Percentiles rank a stretch among this genome's conserved stretches.
phyloP scores from a whole-genome alignment of 202 grass and related monocot genomes.

The Panicum virgatum region DNA sequence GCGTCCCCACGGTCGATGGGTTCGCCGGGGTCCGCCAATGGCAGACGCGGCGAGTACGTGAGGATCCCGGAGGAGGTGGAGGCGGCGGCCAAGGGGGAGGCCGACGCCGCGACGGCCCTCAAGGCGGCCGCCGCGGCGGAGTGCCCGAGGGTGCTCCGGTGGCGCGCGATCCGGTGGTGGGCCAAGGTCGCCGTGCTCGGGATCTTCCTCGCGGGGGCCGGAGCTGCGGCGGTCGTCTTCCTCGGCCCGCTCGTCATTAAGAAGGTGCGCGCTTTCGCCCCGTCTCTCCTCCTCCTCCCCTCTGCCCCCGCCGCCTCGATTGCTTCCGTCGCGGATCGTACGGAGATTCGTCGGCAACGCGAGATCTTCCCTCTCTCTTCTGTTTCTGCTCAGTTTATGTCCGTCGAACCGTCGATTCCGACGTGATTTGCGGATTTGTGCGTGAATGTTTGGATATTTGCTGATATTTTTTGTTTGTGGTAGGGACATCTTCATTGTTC shows the following conservation, averaged over 20 bases:
- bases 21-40: slow-evolving; percentile 51
- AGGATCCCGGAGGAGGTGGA: slow-evolving; percentile 61
- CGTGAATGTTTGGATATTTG: slow-evolving; percentile 15
- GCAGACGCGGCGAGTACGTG: slow-evolving; percentile 66
- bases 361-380: slow-evolving; percentile 8
- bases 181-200: slow-evolving; percentile 49
- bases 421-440: slow-evolving; percentile 10
- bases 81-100: not conserved
- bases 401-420: not conserved
- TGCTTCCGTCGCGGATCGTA: slow-evolving; percentile 2
- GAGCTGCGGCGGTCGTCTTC: slow-evolving; percentile 51
- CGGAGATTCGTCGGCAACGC: not conserved
- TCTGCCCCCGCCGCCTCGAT: not conserved
- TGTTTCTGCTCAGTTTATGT: not conserved
- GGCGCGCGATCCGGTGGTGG: slow-evolving; percentile 77
- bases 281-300: too few species aligned
- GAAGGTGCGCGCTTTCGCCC: slow-evolving; percentile 44
- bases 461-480: slow-evolving; percentile 2
- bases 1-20: slow-evolving; percentile 36
- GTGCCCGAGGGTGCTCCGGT: slow-evolving; percentile 47
- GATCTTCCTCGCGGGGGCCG: slow-evolving; percentile 44
- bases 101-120: not conserved
- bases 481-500: not conserved
- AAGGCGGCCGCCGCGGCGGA: slow-evolving; percentile 46
- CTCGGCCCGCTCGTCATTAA: slow-evolving; percentile 62